Percentiles rank a stretch among this genome's conserved stretches.
phyloP scores from a whole-genome alignment of 352 stramenopile species.

The Pythium myriotylum region DNA sequence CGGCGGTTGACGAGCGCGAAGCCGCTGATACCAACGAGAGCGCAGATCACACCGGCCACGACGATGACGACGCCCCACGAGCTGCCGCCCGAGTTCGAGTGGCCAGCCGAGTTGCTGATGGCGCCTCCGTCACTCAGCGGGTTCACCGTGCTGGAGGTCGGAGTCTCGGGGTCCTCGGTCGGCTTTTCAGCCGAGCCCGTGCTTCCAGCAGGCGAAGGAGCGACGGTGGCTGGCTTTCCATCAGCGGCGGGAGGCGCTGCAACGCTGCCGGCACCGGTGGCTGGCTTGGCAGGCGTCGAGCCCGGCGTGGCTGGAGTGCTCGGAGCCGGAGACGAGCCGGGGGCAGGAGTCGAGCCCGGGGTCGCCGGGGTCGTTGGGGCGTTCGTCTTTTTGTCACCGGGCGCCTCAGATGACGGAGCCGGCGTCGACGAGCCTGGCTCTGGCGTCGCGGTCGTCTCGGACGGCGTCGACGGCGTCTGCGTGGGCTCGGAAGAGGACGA shows the following conservation, averaged over 20 bases:
- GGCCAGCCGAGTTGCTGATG: conserved; percentile 1
- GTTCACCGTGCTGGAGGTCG: background rate
- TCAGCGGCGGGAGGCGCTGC: background rate
- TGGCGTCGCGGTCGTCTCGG: conserved; percentile 1
- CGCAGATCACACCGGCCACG: conserved; percentile 23
- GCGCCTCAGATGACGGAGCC: background rate
- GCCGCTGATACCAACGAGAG: conserved; percentile 18
- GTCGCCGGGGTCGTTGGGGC: background rate
- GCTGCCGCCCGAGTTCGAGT: background rate
- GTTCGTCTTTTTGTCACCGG: background rate
- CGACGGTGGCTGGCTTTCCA: conserved; percentile 5
- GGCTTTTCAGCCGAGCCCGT: background rate
- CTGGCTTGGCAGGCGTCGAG: conserved; percentile 1
- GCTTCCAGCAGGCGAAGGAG: background rate
- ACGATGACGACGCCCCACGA: conserved; percentile 17
- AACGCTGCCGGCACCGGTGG: background rate
- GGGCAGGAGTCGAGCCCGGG: background rate
- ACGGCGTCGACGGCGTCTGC: background rate
- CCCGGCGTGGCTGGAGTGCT: conserved; percentile 4
- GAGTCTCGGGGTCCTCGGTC: background rate
- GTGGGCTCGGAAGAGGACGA: background rate
- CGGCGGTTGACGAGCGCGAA: conserved; percentile 22
- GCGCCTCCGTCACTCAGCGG: conserved; percentile 13
- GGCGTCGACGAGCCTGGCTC: background rate
- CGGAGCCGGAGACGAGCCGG: background rate